Conservation (phyloP, 371 early-diverging fungal genomes). For the Mortierella sp. region DNA sequence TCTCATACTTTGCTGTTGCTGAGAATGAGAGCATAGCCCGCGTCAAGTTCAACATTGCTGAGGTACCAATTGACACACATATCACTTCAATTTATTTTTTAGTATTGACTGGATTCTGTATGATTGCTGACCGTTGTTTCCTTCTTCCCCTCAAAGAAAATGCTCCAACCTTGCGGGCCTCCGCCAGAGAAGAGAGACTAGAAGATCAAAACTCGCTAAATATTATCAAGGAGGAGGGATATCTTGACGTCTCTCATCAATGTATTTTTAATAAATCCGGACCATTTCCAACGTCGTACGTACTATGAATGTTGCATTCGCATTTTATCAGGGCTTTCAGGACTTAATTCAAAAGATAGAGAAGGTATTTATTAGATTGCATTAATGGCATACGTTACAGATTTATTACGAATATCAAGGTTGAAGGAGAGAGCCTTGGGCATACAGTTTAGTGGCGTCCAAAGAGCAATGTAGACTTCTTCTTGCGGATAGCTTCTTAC, state of each 20-base stretch:
- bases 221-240: too few relatives aligned
- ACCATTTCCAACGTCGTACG: too few relatives aligned
- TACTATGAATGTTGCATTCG: too few relatives aligned
- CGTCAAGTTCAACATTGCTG: constrained; percentile 76
- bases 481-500: constrained; percentile 14
- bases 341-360: too few relatives aligned
- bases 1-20: constrained; percentile 84
- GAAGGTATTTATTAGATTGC: too few relatives aligned
- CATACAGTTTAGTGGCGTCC: constrained; percentile 10
- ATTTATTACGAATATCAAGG: too few relatives aligned
- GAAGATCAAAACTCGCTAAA: background rate
- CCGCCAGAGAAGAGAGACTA: constrained; percentile 59
- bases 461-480: constrained; percentile 9
- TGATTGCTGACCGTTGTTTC: background rate
- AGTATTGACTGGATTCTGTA: background rate
- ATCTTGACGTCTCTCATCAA: background rate
- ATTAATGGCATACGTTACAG: too few relatives aligned
- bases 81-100: background rate
- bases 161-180: constrained; percentile 83
- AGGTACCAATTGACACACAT: constrained; percentile 60
- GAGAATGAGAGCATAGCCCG: constrained; percentile 89
- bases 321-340: too few relatives aligned
- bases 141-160: constrained; percentile 67
- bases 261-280: background rate
- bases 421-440: too few relatives aligned